Evolutionary conservation across 305 asterid genomes (phyloP).

Genomic region (Solanum hybrid): DNA sequence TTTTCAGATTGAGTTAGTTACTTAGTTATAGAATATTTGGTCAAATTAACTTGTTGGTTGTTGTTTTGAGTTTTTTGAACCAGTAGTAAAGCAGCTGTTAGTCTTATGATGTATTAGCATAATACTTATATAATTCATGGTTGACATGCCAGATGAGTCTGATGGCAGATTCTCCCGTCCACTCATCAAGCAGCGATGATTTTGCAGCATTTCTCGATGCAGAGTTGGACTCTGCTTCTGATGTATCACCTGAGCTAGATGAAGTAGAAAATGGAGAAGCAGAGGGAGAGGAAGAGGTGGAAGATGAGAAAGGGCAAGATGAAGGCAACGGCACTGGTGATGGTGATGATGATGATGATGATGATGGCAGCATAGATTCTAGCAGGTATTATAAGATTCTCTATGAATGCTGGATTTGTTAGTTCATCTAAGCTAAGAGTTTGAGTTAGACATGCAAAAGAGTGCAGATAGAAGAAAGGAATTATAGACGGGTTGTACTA

Average conservation of each 20-base stretch:
- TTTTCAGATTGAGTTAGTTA: not conserved
- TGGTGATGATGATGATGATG: not conserved
- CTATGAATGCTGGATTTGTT: not conserved
- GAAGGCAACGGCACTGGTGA: not conserved
- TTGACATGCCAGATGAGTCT: slow-evolving; percentile 52
- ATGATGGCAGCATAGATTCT: slow-evolving; percentile 10
- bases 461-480: not conserved
- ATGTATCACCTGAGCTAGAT: slow-evolving; percentile 32
- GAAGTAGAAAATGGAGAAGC: slow-evolving; percentile 19
- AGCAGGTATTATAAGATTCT: slow-evolving; percentile 24
- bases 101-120: not conserved
- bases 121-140: not conserved
- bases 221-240: slow-evolving; percentile 56
- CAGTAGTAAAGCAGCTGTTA: not conserved
- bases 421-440: not conserved
- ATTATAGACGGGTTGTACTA: not conserved
- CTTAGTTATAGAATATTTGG: not conserved
- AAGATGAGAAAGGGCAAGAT: slow-evolving; percentile 3
- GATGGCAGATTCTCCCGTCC: slow-evolving; percentile 54
- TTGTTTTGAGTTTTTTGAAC: not conserved
- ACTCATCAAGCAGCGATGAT: slow-evolving; percentile 76
- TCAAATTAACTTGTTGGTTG: not conserved
- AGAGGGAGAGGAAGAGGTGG: slow-evolving; percentile 11
- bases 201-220: slow-evolving; percentile 59
- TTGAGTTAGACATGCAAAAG: not conserved